These are phyloP conservation scores for Suhomyces kilbournensis DNA, from an alignment of 805 yeast genomes.

Conservation along the genomic window DNA sequence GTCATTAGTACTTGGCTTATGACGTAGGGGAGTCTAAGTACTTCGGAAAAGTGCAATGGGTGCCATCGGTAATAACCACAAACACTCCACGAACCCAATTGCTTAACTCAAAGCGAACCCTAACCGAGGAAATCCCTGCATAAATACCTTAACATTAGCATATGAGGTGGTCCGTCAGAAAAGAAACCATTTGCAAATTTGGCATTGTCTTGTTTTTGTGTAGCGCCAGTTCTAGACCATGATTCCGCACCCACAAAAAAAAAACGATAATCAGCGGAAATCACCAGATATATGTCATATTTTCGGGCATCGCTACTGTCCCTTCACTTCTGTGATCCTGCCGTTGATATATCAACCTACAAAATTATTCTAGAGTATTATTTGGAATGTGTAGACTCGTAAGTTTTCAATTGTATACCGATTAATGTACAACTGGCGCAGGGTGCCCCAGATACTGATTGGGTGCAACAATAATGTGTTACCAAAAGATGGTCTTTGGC, in stretches of 20 bases:
- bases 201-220: neutral
- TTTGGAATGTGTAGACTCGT: no score
- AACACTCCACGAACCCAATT: neutral
- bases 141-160: neutral
- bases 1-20: neutral
- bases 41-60: neutral
- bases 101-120: neutral
- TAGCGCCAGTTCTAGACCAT: neutral
- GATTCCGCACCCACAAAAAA: neutral
- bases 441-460: no score
- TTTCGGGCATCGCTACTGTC: no score
- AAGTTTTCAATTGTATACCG: no score
- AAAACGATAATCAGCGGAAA: neutral
- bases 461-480: no score
- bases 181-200: neutral
- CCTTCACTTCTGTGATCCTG: no score
- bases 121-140: neutral
- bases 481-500: no score
- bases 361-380: no score
- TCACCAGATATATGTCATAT: neutral
- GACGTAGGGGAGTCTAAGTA: neutral
- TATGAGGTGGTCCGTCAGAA: neutral
- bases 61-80: neutral
- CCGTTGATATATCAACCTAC: no score
- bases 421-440: no score